phyloP scores from a whole-genome alignment of 306 rosid species.

The Begonia fuchsioides region DNA sequence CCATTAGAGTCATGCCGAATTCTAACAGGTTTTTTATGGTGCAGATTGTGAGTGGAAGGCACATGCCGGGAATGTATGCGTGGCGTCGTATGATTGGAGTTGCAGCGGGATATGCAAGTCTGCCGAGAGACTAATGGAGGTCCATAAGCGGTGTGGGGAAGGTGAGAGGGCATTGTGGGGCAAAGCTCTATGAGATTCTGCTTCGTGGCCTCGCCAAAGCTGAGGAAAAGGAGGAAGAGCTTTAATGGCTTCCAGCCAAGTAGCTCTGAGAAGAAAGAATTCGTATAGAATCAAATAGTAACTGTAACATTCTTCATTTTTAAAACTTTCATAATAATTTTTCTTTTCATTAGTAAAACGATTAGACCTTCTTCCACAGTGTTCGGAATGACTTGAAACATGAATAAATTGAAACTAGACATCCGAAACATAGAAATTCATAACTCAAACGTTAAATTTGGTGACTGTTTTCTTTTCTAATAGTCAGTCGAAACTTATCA shows the following conservation, averaged over 20 bases:
- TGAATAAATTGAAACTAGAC: too few species aligned
- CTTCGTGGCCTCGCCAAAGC: constrained; percentile 46
- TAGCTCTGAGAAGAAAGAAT: not conserved
- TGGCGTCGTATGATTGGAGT: constrained; percentile 94
- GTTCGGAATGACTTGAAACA: too few species aligned
- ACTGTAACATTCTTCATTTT: too few species aligned
- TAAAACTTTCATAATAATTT: too few species aligned
- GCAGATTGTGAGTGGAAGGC: constrained; percentile 99
- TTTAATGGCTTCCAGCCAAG: not conserved
- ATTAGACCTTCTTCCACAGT: too few species aligned
- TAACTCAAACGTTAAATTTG: too few species aligned
- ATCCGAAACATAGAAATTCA: too few species aligned
- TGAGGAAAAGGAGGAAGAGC: constrained; percentile 31
- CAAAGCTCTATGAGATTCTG: constrained; percentile 47
- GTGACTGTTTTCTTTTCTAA: too few species aligned
- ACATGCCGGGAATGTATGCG: constrained; percentile 95
- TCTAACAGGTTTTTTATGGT: constrained; percentile 8
- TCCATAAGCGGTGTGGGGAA: constrained; percentile 91
- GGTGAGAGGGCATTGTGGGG: constrained; percentile 87
- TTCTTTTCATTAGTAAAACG: too few species aligned
- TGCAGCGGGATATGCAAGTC: constrained; percentile 97
- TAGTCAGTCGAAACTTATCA: too few species aligned
- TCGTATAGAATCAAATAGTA: too few species aligned
- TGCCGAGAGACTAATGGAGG: constrained; percentile 90
- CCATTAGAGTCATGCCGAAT: too few species aligned